Evolutionary conservation across 345 rosid genomes (phyloP), one percentile per base, ranked within the genome.

Genomic region (Nephelium lappaceum): DNA sequence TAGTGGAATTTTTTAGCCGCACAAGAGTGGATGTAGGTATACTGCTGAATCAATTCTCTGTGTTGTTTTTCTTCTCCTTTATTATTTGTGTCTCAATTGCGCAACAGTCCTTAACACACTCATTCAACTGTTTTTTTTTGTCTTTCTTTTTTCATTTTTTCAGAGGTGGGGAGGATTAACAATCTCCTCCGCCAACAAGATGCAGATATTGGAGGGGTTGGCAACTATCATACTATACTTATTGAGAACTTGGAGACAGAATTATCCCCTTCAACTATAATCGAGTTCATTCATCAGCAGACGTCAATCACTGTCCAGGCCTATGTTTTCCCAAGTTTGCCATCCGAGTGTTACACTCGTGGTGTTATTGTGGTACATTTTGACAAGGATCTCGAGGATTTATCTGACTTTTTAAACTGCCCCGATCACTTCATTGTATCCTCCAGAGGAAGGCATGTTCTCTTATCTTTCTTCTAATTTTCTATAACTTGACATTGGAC

Each of bases 231-330:
- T 79, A 7, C 41, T 1, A 12, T 89, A 11, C 53, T 85, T 57
- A 58, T 89, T 76, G 87, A 84, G 61, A 85, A 89, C 57, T 62
- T 89, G 63, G 90, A 87, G 60, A 89, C 82, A 63, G 77, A 83
- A 11, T 45, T 87, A 21, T 71, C 84, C n/a, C 73, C 92, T 23
- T 83, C 83, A 39, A 53, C 79, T 11, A 78, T 87, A 49, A 68
- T 57, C 11, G 81, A 84, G 21, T 89, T 89, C 75, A 80, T 87
- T 67, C 87, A 62, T 23, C 41, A 47, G 15, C 79, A 83, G 55
- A 87, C 86, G 36, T 81, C 81, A 16, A 58, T 85, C 31, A 19
- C 75, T 9, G 38, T 71, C 5, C 75, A 61, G 71, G 89, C 77
- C 7, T 81, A 45, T 69, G 53, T 85, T 69, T 81, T 78, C 23